A percentile compares a stretch with the other conserved stretches of the same genome.
phyloP scores from a whole-genome alignment of 306 rosid genomes.

The Acmispon strigosus region DNA sequence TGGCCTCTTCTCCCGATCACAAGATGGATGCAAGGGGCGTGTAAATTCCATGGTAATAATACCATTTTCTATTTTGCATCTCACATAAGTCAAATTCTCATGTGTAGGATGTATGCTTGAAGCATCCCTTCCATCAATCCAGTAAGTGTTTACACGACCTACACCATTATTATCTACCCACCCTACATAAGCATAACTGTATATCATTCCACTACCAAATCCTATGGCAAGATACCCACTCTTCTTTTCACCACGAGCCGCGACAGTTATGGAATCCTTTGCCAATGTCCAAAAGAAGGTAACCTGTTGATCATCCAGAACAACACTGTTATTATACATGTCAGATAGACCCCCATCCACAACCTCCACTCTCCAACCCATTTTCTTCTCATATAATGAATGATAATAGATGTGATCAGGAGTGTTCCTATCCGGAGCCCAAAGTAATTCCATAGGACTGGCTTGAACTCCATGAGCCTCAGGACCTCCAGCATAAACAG shows the following conservation, averaged over 20 bases:
- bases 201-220: conserved; percentile 73
- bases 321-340: conserved; percentile 86
- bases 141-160: conserved; percentile 63
- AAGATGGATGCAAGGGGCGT: conserved; percentile 74
- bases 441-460: conserved; percentile 64
- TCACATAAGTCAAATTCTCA: conserved; percentile 71
- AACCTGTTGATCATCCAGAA: conserved; percentile 91
- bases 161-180: conserved; percentile 68
- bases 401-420: conserved; percentile 75
- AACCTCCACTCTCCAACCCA: conserved; percentile 93
- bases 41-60: conserved; percentile 81
- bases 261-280: conserved; percentile 60
- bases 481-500: conserved; percentile 77
- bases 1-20: conserved; percentile 36
- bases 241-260: conserved; percentile 87
- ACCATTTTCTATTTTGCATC: conserved; percentile 78
- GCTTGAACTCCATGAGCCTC: conserved; percentile 81
- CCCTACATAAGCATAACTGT: conserved; percentile 78
- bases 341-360: conserved; percentile 94
- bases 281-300: conserved; percentile 82
- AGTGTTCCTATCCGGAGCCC: conserved; percentile 85
- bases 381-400: conserved; percentile 64
- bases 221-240: conserved; percentile 94
- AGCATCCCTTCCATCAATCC: conserved; percentile 85
- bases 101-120: conserved; percentile 50